Base-by-base conservation (phyloP, 164 flowering plant species). In the Taxillus chinensis region DNA sequence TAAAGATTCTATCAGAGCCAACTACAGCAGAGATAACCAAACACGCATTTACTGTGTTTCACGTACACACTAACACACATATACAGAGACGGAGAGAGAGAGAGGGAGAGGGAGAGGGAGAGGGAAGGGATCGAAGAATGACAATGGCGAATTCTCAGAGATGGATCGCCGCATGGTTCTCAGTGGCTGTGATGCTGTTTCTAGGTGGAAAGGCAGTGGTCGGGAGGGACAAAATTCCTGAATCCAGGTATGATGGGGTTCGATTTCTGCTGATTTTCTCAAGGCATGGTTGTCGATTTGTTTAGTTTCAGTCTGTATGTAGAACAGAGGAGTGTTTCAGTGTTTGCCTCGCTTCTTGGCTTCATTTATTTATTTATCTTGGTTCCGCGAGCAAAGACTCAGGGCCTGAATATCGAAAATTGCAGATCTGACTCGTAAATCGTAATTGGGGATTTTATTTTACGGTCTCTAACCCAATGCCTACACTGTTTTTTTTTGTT, bases 131-230 rank as follows among this genome's bases (percentile, higher is more conserved):
- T 9, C 39, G 14, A 39, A 41, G 43, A 56, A 45, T 60, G 48
- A 58, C 64, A 77, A 77, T 77, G 80, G 73, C 63, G 65, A 67
- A 58, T 50, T 64, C 70, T 61, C 45, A 15, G 53, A 66, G 52
- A 66, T 52, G 57, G 37, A 8, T 57, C 49, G 65, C 62, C 15
- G 15, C 61, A 14, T 53, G 37, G 45, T 3, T 70, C 43, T 17
- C 71, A 45, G 59, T 71, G 49, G 14, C 60, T 8, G 9, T 77
- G 3, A 53, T 62, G 38, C 39, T 66, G 13, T 38, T 69, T 12
- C 37, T 66, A 3, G n/a, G 54, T 38, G 71, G 17, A 7, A 59
- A 42, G 5, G 72, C 69, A 1, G 41, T 58, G 7, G 37, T 38
- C 8, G 46, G n/a, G 45, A 57, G 50, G 2, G 51, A 14, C 55